These are phyloP conservation scores for Podospora appendiculata DNA, from an alignment of 495 filamentous ascomycete species.

Conservation along the genomic window DNA sequence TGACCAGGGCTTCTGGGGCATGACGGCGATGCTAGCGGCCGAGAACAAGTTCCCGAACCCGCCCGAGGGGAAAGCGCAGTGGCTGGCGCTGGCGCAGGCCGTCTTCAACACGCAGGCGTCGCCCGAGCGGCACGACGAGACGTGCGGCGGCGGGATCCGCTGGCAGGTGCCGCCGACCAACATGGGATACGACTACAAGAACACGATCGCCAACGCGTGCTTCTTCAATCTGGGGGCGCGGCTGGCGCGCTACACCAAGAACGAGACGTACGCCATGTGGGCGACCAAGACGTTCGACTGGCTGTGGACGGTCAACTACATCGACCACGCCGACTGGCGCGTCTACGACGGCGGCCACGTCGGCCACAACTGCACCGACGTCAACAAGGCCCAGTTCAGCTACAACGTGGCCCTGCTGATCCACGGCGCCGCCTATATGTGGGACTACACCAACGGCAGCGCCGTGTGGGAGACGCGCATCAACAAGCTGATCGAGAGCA, in stretches of 20 bases:
- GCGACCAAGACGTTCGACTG: slow-evolving; percentile 71
- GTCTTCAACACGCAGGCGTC: slow-evolving; percentile 65
- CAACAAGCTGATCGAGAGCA: slow-evolving; percentile 48
- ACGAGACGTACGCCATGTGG: slow-evolving; percentile 71
- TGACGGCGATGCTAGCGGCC: slow-evolving; percentile 68
- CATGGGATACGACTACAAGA: slow-evolving; percentile 80
- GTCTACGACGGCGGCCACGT: slow-evolving; percentile 69
- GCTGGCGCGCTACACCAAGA: slow-evolving; percentile 67
- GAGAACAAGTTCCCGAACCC: slow-evolving; percentile 65
- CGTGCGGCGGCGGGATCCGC: slow-evolving; percentile 62
- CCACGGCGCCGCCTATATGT: slow-evolving; percentile 68
- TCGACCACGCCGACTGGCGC: slow-evolving; percentile 45
- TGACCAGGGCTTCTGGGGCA: slow-evolving; percentile 77
- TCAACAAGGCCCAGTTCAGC: slow-evolving; percentile 58
- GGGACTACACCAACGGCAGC: slow-evolving; percentile 16
- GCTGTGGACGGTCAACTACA: slow-evolving; percentile 53
- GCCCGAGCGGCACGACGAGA: slow-evolving; percentile 49
- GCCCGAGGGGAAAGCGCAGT: slow-evolving; percentile 51
- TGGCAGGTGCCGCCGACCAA: slow-evolving; percentile 77
- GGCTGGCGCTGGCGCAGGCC: slow-evolving; percentile 67
- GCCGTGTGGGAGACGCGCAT: slow-evolving; percentile 50
- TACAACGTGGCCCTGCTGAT: slow-evolving; percentile 70
- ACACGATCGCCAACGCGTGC: slow-evolving; percentile 53
- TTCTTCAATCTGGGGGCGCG: slow-evolving; percentile 79
- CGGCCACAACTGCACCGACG: slow-evolving; percentile 49